Evolutionary conservation across 2,329 filamentous ascomycete species (phyloP).

Genomic region (Alternaria ethzedia): DNA sequence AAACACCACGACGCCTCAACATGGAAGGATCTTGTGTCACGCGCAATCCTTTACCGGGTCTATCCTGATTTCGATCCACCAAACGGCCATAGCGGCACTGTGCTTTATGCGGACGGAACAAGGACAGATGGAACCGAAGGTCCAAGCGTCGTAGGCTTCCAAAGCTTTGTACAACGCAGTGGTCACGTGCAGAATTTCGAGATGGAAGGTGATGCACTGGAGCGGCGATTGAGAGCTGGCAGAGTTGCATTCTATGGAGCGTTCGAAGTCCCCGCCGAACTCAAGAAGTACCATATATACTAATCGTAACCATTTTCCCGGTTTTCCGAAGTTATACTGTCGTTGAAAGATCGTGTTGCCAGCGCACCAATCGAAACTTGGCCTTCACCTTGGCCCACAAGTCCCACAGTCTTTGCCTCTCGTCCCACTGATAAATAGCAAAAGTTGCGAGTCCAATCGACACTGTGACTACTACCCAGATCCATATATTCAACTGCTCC

Average conservation of each 20-base stretch:
- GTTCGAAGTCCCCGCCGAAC: neutral
- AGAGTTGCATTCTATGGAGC: neutral
- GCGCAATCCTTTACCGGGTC: neutral
- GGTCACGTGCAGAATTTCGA: neutral
- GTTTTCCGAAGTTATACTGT: neutral
- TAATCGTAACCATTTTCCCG: fast-evolving
- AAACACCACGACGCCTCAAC: fast-evolving
- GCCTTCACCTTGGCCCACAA: neutral
- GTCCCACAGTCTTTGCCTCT: neutral
- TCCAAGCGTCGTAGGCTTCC: neutral
- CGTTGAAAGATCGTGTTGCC: neutral
- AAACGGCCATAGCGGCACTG: fast-evolving
- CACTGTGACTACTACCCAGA: neutral
- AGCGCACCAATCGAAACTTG: fast-evolving
- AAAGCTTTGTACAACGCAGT: neutral
- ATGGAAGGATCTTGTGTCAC: neutral
- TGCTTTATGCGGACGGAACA: neutral
- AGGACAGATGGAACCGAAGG: neutral
- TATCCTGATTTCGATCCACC: neutral
- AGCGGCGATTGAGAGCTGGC: fast-evolving
- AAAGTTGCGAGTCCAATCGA: neutral
- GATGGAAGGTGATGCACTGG: neutral
- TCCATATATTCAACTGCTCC: neutral
- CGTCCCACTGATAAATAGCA: neutral
- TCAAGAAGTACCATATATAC: neutral